These are phyloP conservation scores for Pythium folliculosum DNA, from an alignment of 352 stramenopile genomes.

Conservation along the genomic window DNA sequence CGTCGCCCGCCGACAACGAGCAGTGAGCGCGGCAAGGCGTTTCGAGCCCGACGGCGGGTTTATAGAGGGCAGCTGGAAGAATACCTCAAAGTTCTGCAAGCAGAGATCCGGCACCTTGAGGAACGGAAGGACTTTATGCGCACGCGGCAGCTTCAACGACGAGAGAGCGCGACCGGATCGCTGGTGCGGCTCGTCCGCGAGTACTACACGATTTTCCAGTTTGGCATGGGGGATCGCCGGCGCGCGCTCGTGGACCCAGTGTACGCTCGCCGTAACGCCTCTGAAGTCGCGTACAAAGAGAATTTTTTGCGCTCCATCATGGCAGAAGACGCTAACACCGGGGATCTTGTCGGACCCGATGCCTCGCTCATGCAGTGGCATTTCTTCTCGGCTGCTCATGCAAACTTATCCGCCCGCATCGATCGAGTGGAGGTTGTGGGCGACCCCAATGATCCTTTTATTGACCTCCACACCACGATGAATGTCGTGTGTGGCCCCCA, in stretches of 20 bases:
- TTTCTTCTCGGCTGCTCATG: slow-evolving; percentile 15
- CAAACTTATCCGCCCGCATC: slow-evolving; percentile 4
- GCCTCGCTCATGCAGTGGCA: slow-evolving; percentile 26
- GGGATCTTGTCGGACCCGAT: slow-evolving; percentile 22
- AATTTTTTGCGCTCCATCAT: slow-evolving; percentile 26
- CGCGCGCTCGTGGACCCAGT: slow-evolving; percentile 6
- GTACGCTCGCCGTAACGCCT: neutral
- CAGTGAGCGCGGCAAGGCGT: slow-evolving; percentile 20
- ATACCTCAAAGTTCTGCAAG: neutral
- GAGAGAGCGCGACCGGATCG: slow-evolving; percentile 4
- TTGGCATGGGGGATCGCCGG: slow-evolving; percentile 17
- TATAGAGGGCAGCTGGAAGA: slow-evolving; percentile 15
- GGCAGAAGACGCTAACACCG: slow-evolving; percentile 14
- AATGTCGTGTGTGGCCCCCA: slow-evolving; percentile 10
- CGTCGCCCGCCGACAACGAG: slow-evolving; percentile 12
- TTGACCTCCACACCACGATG: slow-evolving; percentile 15
- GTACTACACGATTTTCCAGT: slow-evolving; percentile 24
- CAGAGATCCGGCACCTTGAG: slow-evolving; percentile 7
- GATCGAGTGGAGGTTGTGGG: slow-evolving; percentile 11
- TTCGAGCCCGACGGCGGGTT: slow-evolving; percentile 9
- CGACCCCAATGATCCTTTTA: slow-evolving; percentile 8
- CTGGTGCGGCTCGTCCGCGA: slow-evolving; percentile 1
- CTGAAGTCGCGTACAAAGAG: slow-evolving; percentile 20
- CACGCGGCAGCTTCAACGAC: neutral
- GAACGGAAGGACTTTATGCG: slow-evolving; percentile 9